phyloP scores from a whole-genome alignment of 257 asterid genomes.

The Solanum tarijense region DNA sequence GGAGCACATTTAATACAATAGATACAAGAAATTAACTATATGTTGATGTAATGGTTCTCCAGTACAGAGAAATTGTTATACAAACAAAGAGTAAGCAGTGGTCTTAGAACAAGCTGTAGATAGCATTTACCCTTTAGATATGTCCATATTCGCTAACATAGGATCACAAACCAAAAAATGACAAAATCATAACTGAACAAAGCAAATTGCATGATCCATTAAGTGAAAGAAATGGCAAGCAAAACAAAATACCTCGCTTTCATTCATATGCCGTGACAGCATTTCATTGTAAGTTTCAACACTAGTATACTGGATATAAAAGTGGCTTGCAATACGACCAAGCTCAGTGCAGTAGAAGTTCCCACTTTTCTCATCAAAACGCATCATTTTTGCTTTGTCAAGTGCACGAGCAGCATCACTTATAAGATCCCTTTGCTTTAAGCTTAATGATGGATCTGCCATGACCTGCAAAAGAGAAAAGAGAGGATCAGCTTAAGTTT shows the following conservation, averaged over 20 bases:
- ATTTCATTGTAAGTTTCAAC: conserved; percentile 92
- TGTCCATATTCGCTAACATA: not conserved
- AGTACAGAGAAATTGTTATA: not conserved
- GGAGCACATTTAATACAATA: not conserved
- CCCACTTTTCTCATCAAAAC: conserved; percentile 99
- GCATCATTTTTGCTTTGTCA: conserved; percentile 99
- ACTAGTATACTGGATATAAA: conserved; percentile 92
- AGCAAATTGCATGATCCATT: not conserved
- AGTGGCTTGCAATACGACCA: conserved; percentile 99
- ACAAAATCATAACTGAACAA: not conserved
- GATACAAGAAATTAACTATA: not conserved
- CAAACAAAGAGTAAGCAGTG: not conserved
- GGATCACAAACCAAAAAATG: not conserved
- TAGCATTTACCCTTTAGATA: not conserved
- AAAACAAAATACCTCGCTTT: conserved; percentile 65
- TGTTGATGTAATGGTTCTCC: not conserved
- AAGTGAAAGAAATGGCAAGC: not conserved
- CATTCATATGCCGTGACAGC: conserved; percentile 91
- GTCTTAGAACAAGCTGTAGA: not conserved
- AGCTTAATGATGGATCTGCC: conserved; percentile 86
- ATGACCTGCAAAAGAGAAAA: conserved; percentile 48
- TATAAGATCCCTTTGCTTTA: conserved; percentile 86
- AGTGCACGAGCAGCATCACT: conserved; percentile 96
- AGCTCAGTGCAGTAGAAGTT: conserved; percentile 96
- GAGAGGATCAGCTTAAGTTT: conserved; percentile 1